These are phyloP conservation scores for Parachlorella kessleri DNA, from an alignment of 139 green algal species.

Conservation along the genomic window DNA sequence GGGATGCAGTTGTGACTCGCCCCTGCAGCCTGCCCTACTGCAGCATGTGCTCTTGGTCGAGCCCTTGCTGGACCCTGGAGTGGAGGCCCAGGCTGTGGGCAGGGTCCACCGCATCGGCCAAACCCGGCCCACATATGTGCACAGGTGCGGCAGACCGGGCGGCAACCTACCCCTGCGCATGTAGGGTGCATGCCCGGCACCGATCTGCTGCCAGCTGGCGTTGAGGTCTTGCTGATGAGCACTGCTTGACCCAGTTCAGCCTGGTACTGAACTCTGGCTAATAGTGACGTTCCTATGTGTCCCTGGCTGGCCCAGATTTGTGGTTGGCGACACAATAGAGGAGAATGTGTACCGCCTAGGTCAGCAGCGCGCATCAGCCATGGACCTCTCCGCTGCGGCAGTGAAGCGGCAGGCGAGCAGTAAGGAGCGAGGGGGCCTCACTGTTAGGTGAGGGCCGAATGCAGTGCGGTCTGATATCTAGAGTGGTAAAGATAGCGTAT, in stretches of 20 bases:
- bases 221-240: not conserved
- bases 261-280: not conserved
- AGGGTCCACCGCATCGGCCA: constrained; percentile 78
- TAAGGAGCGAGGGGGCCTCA: constrained; percentile 17
- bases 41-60: constrained; percentile 89
- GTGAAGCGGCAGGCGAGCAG: not conserved
- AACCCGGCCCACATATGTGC: constrained; percentile 61
- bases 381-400: constrained; percentile 51
- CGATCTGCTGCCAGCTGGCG: not conserved
- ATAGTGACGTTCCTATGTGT: not conserved
- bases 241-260: not conserved
- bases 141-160: constrained; percentile 36
- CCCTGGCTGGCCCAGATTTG: constrained; percentile 58
- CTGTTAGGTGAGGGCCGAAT: not conserved
- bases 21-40: no score
- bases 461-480: not conserved
- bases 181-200: not conserved
- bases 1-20: no score
- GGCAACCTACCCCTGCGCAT: not conserved
- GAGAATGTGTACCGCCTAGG: constrained; percentile 72
- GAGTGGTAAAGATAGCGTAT: not conserved
- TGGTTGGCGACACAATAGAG: constrained; percentile 77
- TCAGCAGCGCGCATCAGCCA: constrained; percentile 42
- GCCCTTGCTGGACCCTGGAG: constrained; percentile 60
- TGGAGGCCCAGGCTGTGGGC: constrained; percentile 66